A percentile compares a stretch with the other conserved stretches of the same genome.
phyloP scores from a whole-genome alignment of 495 filamentous ascomycete genomes.

The Trichoderma erinaceum region DNA sequence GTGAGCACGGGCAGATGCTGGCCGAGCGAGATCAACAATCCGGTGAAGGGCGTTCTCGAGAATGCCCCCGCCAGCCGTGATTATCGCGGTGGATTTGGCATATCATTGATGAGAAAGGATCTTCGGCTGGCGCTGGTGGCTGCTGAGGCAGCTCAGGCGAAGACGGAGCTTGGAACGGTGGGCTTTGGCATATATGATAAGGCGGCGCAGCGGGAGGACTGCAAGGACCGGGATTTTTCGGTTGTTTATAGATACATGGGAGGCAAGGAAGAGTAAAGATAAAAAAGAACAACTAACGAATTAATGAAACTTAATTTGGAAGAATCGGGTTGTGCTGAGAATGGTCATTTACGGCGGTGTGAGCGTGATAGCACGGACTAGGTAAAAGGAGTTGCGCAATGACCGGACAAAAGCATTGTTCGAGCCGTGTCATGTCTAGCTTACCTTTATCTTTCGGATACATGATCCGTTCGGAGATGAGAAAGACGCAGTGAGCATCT shows the following conservation, averaged over 20 bases:
- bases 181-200: conserved; percentile 64
- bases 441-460: neutral
- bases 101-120: conserved; percentile 82
- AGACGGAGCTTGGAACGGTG: conserved; percentile 56
- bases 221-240: conserved; percentile 74
- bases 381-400: neutral
- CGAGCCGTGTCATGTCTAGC: neutral
- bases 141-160: conserved; percentile 59
- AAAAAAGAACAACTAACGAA: neutral
- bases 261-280: conserved; percentile 35
- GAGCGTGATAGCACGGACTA: neutral
- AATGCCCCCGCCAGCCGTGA: conserved; percentile 64
- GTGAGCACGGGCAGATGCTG: conserved; percentile 82
- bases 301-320: neutral
- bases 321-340: neutral
- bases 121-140: conserved; percentile 66
- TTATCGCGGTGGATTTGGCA: conserved; percentile 78
- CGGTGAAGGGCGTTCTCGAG: conserved; percentile 76
- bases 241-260: conserved; percentile 74
- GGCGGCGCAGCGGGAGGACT: conserved; percentile 50
- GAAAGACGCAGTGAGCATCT: neutral
- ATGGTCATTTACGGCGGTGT: neutral
- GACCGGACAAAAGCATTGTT: neutral
- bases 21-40: conserved; percentile 90
- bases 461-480: neutral